Evolutionary conservation across 108 stramenopile genomes (phyloP).

Genomic region (Chaetoceros tenuissimus): DNA sequence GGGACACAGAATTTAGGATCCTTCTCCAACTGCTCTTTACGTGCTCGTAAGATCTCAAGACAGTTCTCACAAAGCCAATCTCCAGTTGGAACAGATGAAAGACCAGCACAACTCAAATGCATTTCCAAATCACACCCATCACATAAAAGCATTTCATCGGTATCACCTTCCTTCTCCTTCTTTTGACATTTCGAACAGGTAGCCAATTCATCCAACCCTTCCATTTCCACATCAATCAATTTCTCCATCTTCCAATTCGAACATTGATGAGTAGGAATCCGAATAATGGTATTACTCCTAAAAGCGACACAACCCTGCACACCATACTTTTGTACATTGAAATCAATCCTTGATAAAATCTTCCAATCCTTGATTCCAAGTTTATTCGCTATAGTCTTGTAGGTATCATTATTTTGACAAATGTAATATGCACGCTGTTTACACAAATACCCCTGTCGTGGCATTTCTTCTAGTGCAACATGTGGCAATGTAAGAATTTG

Average conservation of each 20-base stretch:
- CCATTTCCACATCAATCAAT: conserved; percentile 8
- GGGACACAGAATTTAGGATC: too few species aligned
- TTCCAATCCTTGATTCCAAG: too few species aligned
- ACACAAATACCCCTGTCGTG: too few species aligned
- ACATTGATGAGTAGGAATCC: conserved; percentile 8
- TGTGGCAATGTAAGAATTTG: too few species aligned
- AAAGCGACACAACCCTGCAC: too few species aligned
- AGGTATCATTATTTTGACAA: too few species aligned
- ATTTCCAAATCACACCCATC: conserved; percentile 20
- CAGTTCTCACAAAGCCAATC: conserved; percentile 18
- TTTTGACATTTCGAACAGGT: conserved; percentile 17
- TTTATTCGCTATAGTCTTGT: too few species aligned
- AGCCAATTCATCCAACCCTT: conserved; percentile 11
- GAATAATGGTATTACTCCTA: conserved; percentile 9
- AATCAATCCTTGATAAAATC: too few species aligned
- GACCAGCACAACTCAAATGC: conserved; percentile 18
- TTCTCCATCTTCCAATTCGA: conserved; percentile 18
- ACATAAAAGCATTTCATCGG: conserved; percentile 11
- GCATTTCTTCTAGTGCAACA: too few species aligned
- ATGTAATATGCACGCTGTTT: too few species aligned
- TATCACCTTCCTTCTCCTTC: conserved; percentile 9
- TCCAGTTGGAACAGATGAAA: conserved; percentile 10
- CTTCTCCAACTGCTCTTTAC: too few species aligned
- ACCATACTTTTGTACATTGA: too few species aligned
- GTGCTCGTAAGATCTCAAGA: conserved; percentile 12